Percentiles rank a stretch among this genome's conserved stretches.
phyloP scores from a whole-genome alignment of 371 early-diverging fungal species.

The Haplosporangium sp. region DNA sequence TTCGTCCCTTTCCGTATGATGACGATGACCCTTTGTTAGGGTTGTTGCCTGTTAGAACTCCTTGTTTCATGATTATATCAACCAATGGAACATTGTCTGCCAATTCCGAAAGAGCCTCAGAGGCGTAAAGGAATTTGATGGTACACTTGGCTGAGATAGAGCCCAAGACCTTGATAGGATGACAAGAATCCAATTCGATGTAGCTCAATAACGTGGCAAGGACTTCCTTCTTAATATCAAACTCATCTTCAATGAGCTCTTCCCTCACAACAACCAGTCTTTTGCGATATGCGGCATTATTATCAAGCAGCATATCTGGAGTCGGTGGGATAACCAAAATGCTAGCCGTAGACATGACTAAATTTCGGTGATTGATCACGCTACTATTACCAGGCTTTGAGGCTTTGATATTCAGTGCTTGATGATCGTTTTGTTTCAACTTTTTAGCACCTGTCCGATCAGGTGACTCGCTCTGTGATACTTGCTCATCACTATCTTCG shows the following conservation, averaged over 20 bases:
- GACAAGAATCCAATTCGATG: conserved; percentile 41
- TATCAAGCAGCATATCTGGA: not conserved
- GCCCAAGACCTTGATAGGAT: conserved; percentile 35
- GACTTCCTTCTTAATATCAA: conserved; percentile 54
- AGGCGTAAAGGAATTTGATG: conserved; percentile 33
- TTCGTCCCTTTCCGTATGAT: conserved; percentile 20
- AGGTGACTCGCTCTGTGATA: not conserved
- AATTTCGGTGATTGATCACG: conserved; percentile 22
- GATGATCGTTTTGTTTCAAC: conserved; percentile 30
- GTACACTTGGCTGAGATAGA: conserved; percentile 49
- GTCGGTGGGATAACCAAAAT: conserved; percentile 38
- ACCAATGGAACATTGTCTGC: conserved; percentile 24
- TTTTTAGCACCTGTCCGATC: conserved; percentile 13
- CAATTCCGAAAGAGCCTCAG: conserved; percentile 22
- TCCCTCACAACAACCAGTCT: conserved; percentile 40
- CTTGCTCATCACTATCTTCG: not conserved
- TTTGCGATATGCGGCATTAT: not conserved
- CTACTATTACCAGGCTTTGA: conserved; percentile 21
- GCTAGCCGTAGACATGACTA: conserved; percentile 24
- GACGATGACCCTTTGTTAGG: conserved; percentile 9
- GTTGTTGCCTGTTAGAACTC: conserved; percentile 35
- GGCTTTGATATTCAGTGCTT: conserved; percentile 12
- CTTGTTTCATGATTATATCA: conserved; percentile 40
- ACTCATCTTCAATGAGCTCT: conserved; percentile 37
- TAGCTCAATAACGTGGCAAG: conserved; percentile 49